These are phyloP conservation scores for Eremothecium sinecaudum DNA, from an alignment of 1,139 yeast genomes.

Conservation along the genomic window DNA sequence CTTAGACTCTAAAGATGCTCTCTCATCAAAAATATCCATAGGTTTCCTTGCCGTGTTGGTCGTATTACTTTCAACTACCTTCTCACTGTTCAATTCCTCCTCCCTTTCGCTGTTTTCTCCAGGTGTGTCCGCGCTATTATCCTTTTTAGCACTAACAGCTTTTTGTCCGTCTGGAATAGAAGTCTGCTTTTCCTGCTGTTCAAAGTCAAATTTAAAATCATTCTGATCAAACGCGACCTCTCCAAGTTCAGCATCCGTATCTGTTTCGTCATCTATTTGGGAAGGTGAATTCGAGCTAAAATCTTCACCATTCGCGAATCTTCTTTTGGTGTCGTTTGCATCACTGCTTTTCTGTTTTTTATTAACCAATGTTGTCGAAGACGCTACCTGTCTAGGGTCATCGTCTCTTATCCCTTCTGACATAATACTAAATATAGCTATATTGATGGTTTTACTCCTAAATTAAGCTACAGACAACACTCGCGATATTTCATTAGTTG, in stretches of 20 bases:
- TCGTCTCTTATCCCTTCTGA: too few species aligned
- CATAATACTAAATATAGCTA: too few species aligned
- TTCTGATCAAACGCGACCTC: constrained; percentile 27
- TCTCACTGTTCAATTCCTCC: constrained; percentile 1
- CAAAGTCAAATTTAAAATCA: constrained; percentile 28
- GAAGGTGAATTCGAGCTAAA: not conserved
- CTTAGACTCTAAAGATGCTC: constrained; percentile 24
- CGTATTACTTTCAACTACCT: not conserved
- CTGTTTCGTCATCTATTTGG: constrained; percentile 23
- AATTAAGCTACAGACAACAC: too few species aligned
- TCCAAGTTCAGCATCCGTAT: constrained; percentile 30
- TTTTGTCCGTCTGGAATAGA: constrained; percentile 4
- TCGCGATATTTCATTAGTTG: too few species aligned
- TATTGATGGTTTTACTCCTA: too few species aligned
- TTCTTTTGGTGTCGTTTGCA: too few species aligned
- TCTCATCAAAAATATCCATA: constrained; percentile 28
- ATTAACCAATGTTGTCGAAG: not conserved
- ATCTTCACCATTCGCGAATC: too few species aligned
- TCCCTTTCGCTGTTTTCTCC: not conserved
- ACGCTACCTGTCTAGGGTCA: not conserved
- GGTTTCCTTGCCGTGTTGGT: constrained; percentile 1
- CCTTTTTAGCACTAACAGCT: constrained; percentile 4
- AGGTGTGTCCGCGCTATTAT: constrained; percentile 1
- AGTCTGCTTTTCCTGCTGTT: constrained; percentile 23
- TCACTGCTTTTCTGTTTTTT: too few species aligned